These are phyloP conservation scores for Neonectria punicea DNA, from an alignment of 2,329 filamentous ascomycete genomes.

Conservation along the genomic window DNA sequence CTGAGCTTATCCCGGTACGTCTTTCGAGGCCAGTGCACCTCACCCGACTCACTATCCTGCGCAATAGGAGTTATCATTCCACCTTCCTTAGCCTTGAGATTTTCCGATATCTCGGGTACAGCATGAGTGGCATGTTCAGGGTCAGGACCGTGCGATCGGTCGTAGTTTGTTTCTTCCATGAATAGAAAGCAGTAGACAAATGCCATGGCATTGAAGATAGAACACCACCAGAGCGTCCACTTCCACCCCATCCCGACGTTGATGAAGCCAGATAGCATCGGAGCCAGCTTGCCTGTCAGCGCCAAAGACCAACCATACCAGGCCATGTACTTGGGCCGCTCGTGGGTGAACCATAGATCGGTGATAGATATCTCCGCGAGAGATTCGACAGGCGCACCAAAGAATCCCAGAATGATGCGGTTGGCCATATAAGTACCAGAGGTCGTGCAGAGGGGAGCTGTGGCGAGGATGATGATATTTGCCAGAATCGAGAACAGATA, in stretches of 20 bases:
- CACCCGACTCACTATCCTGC: constrained; percentile 42
- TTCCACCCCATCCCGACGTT: constrained; percentile 45
- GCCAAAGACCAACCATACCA: constrained; percentile 44
- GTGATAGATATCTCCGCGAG: constrained; percentile 44
- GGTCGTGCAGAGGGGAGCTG: constrained; percentile 41
- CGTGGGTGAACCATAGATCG: constrained; percentile 45
- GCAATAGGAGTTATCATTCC: neutral
- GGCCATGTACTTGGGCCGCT: constrained; percentile 43
- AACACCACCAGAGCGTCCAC: constrained; percentile 47
- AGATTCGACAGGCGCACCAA: constrained; percentile 44
- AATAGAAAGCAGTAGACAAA: constrained; percentile 58
- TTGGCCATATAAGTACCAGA: constrained; percentile 40
- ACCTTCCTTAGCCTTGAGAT: neutral
- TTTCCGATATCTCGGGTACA: neutral
- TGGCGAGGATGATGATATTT: constrained; percentile 42
- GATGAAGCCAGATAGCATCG: constrained; percentile 49
- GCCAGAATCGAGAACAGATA: constrained; percentile 44
- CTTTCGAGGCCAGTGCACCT: constrained; percentile 48
- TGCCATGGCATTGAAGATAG: constrained; percentile 44
- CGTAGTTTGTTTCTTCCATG: constrained; percentile 65
- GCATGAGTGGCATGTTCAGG: neutral
- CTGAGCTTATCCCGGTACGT: constrained; percentile 48
- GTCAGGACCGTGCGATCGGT: constrained; percentile 31
- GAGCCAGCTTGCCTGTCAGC: constrained; percentile 45
- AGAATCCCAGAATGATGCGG: constrained; percentile 43